phyloP scores from a whole-genome alignment of 148 eudicot genomes.

The Cornus florida region DNA sequence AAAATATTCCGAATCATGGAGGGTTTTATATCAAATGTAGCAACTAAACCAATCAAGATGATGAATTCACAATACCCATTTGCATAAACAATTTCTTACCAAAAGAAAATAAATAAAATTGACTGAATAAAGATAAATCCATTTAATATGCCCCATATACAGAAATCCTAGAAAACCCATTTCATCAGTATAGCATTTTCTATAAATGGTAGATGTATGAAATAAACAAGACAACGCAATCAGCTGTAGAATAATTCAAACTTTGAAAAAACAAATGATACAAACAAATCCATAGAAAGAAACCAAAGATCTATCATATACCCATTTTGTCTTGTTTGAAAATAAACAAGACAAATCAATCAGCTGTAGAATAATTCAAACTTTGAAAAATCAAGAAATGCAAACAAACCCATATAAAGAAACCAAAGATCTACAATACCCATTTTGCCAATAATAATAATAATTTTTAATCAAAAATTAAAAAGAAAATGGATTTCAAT shows the following conservation, averaged over 20 bases:
- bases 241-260: slow-evolving; percentile 9
- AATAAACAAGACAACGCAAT: slow-evolving; percentile 11
- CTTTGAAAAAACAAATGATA: background rate
- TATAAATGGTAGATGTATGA: background rate
- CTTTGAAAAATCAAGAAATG: background rate
- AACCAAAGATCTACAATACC: slow-evolving; percentile 6
- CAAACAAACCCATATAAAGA: background rate
- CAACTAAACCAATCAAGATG: background rate
- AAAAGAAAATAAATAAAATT: too few relatives aligned
- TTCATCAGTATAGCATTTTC: background rate
- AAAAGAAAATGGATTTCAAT: background rate
- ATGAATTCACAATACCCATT: slow-evolving; percentile 1
- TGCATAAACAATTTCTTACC: too few relatives aligned
- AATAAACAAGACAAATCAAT: too few relatives aligned
- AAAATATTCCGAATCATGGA: background rate
- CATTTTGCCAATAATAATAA: background rate
- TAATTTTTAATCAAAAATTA: background rate
- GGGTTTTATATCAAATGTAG: background rate
- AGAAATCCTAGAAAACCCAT: background rate
- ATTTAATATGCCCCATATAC: background rate
- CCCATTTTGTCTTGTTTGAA: background rate
- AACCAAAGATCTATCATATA: slow-evolving; percentile 3
- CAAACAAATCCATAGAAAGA: background rate
- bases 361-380: too few relatives aligned
- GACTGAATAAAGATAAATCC: background rate